Base-by-base conservation (phyloP, 2,329 filamentous ascomycete genomes). In the Sphaerulina vaccinii region DNA sequence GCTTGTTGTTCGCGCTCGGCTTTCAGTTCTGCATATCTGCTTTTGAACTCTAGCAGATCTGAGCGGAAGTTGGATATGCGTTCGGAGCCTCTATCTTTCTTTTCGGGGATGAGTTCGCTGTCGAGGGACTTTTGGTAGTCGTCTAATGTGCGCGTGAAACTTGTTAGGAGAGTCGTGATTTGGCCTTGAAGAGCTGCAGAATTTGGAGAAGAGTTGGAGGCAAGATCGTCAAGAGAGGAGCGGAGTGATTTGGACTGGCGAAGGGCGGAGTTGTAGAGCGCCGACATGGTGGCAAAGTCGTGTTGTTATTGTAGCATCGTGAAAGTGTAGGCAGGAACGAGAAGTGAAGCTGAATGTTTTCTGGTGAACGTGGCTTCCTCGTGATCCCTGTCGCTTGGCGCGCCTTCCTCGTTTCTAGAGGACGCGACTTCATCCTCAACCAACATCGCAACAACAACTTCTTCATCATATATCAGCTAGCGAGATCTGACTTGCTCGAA, bases 61-160 rank as follows among this genome's bases (percentile, higher is more conserved):
- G 79, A 72, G 52, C 89, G 85, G 73, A 99, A 99, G 63, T 84
- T 89, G 70, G 88, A 87, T 52, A 96, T 79, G 38, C 93, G 83
- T 67, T 95, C 90, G 58, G 83, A 79, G 1, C 92, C 93, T 67
- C 97, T 96, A 54, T 93, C 86, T 62, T 95, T 88, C 73, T 97
- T 99, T 54, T 88, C 86, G 3, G 87, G 81, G 51, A 95, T 91
- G 24, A 96, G 83, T 71, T 99, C 93, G 64, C 92, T 88, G 60
- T 88, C 88, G 1, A 91, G 87, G 23, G 95, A 83, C 49, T 81
- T 80, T 65, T 87, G 83, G 76, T 99, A 99, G 68, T 96, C 91
- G 73, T 96, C 91, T 59, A 99, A 80, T 1, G 90, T 95, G 55
- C 93, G 89, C 40, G 87, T 83, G 70, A 99, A 90, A 54, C 90